Base-by-base conservation (phyloP, 2,329 filamentous ascomycete genomes). In the Malbranchea cinnamomea region DNA sequence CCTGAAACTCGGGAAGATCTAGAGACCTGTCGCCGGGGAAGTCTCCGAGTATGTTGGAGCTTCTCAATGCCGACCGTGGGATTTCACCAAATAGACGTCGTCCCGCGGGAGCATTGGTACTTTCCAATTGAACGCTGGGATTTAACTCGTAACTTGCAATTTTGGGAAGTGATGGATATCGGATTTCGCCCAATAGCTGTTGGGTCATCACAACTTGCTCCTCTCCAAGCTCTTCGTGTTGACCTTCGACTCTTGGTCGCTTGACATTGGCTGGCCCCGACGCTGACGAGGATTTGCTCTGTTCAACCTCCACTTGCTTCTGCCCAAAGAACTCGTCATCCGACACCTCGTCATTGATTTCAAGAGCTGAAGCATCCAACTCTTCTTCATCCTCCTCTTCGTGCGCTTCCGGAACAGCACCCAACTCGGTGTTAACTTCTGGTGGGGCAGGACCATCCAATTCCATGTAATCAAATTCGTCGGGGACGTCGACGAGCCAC, bases 401-500 rank as follows among this genome's bases (percentile, higher is more conserved):
- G 4, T 46, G 45, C 25, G 54, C 56, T 11, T 52, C 50, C 18
- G 47, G 48, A 26, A 59, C 46, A 8, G 37, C 41, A 3, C 47
- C 43, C 10, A 43, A 33, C 16, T 60, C 57, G 4, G 65, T 52
- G n/a, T 61, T 61, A n/a, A 72, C 54, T 27, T 78, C 74, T 6
- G 22, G 11, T 18, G n/a, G 14, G 12, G 12, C 18, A 5, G 26
- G 26, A 6, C 31, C 34, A 12, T 37, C 32, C 2, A 41, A 13
- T 5, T 39, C 27, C 4, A 72, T 63, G 36, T 78, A 75, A 41
- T 81, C 66, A 31, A 66, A 66, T 4, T 67, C 63, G 31, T 68
- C 62, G 1, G 51, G 47, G 14, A 62, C 53, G n/a, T 61, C 52
- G 14, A 48, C 51, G n/a, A 92, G 62, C 87, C 87, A 95, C 1